Percentiles rank a stretch among this genome's conserved stretches.
Conservation (phyloP, 2,329 filamentous ascomycete genomes). For the Macrophomina pseudophaseolina region DNA sequence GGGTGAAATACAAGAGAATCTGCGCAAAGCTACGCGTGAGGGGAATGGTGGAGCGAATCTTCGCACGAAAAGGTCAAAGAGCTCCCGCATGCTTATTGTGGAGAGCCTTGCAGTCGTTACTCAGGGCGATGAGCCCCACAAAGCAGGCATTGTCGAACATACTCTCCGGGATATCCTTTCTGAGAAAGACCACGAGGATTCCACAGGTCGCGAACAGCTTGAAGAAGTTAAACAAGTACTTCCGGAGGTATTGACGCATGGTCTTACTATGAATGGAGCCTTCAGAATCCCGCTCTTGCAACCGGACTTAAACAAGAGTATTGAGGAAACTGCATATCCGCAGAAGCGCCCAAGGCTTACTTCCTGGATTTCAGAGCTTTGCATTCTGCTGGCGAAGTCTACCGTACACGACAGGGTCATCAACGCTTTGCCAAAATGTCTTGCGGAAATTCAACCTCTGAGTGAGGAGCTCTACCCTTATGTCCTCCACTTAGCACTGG, state of each 20-base stretch:
- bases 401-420: conserved; percentile 70
- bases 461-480: conserved; percentile 79
- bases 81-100: conserved; percentile 36
- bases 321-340: conserved; percentile 33
- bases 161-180: conserved; percentile 41
- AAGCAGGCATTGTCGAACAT: conserved; percentile 53
- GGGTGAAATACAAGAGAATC: conserved; percentile 8
- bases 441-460: conserved; percentile 70
- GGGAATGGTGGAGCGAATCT: conserved; percentile 15
- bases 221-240: conserved; percentile 39
- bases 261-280: conserved; percentile 35
- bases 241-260: conserved; percentile 37
- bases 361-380: conserved; percentile 68
- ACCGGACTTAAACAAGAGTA: conserved; percentile 25
- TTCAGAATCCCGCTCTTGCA: conserved; percentile 27
- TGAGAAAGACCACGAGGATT: conserved; percentile 29
- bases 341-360: conserved; percentile 31
- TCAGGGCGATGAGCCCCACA: conserved; percentile 44
- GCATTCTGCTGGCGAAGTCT: conserved; percentile 58
- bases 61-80: not conserved
- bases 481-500: conserved; percentile 80
- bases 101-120: conserved; percentile 44
- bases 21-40: conserved; percentile 3
- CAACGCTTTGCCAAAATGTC: conserved; percentile 68
- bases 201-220: conserved; percentile 30